Conservation (phyloP, 352 stramenopile genomes). For the Thalassiosira oceanica region DNA sequence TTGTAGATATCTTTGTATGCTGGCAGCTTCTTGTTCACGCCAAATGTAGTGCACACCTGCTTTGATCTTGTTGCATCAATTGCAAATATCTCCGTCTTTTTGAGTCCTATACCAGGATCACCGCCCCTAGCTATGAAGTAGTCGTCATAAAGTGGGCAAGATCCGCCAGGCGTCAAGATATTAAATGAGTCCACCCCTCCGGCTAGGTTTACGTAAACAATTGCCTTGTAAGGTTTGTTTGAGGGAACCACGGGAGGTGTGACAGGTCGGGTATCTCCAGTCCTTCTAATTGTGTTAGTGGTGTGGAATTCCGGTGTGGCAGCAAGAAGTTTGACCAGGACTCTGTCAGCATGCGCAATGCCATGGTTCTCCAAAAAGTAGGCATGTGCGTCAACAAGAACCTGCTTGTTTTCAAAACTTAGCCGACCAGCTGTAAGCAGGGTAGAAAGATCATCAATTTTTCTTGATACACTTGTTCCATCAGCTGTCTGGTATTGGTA, state of each 20-base stretch:
- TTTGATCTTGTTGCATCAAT: constrained; percentile 44
- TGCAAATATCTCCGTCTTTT: constrained; percentile 33
- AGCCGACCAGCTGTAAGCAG: constrained; percentile 65
- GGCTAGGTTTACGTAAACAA: constrained; percentile 62
- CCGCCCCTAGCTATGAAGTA: constrained; percentile 34
- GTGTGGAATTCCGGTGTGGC: constrained; percentile 68
- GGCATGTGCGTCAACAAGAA: constrained; percentile 45
- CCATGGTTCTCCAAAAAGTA: constrained; percentile 28
- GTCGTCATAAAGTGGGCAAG: constrained; percentile 28
- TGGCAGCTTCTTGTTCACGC: constrained; percentile 46
- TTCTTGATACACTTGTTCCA: constrained; percentile 6
- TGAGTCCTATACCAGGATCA: constrained; percentile 34
- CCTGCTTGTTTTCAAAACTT: constrained; percentile 42
- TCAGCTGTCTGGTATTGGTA: constrained; percentile 18
- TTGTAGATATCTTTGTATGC: constrained; percentile 56
- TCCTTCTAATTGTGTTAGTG: constrained; percentile 39
- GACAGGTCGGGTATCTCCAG: constrained; percentile 17
- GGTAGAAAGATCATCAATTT: constrained; percentile 64
- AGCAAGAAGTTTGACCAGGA: constrained; percentile 51
- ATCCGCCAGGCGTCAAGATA: constrained; percentile 54
- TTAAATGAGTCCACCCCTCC: constrained; percentile 67
- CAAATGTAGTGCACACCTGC: constrained; percentile 54
- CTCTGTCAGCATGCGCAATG: constrained; percentile 33
- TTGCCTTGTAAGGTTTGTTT: constrained; percentile 58
- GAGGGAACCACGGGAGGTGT: constrained; percentile 20